Evolutionary conservation across 1,284 basidiomycete genomes (phyloP), one percentile per base, ranked within the genome.

Genomic region (Ceratorhiza oryzae-sativae): DNA sequence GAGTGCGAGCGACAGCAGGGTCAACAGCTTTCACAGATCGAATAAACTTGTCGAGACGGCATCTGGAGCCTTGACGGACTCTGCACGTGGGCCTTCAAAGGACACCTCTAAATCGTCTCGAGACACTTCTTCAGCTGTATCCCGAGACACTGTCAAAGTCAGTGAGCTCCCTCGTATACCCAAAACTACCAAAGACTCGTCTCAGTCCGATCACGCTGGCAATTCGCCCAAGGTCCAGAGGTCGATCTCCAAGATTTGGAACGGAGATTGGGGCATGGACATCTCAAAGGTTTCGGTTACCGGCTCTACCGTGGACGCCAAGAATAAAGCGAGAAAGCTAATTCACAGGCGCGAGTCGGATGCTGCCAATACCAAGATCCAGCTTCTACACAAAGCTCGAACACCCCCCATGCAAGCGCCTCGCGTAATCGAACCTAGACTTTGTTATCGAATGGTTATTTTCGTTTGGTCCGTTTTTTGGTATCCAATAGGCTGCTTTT

Each of bases 181-280:
- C 5, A 58, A 39, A 18, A 9, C 51, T 6, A 27, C 51, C 12
- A 58, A 58, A 23, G 34, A 39, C n/a, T 13, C 55, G 8, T 39
- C 32, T 34, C 55, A 58, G 10, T 58, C 55, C 6, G 55, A 58
- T 12, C 32, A 58, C 34, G n/a, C 55, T n/a, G 55, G 34, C 9
- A 58, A 36, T n/a, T 58, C 55, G 13, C 55, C 55, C 15, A 39
- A 39, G 55, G 20, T 58, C 9, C 48, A 48, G 18, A 20, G 20
- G 51, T 27, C 49, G 5, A 5, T 23, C 13, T 55, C 53, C 30
- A 53, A 42, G 49, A 48, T 55, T 3, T 67, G 63, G 63, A 67
- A 55, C 49, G 49, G 23, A 1, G 63, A 67, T 18, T 67, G 48
- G 63, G 49, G 63, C 13, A 67, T 67, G 63, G 63, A 67, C 32